Evolutionary conservation across 495 filamentous ascomycete species (phyloP).

Genomic region (Trichoderma reesei): DNA sequence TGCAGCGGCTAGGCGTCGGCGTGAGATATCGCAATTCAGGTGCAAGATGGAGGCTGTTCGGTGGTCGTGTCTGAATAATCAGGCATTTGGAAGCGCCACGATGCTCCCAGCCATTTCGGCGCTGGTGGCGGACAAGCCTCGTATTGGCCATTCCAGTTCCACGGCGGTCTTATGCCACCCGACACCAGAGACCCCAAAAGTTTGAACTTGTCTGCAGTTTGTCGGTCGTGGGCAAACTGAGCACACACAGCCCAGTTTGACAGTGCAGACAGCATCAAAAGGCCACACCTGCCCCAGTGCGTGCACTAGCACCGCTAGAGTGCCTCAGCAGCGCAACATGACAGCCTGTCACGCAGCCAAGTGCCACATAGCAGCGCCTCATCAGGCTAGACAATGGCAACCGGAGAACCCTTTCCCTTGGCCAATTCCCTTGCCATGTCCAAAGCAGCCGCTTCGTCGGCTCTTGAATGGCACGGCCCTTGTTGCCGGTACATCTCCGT

Average conservation of each 20-base stretch:
- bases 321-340: constrained; percentile 1
- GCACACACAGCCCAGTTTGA: not conserved
- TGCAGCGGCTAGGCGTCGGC: not conserved
- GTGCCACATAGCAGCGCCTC: not conserved
- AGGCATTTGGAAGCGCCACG: too few relatives aligned
- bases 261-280: constrained; percentile 3
- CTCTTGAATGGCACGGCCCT: not conserved
- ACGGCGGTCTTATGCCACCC: not conserved
- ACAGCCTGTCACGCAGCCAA: constrained; percentile 5
- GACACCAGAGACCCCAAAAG: not conserved
- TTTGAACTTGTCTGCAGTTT: constrained; percentile 4
- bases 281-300: too few relatives aligned
- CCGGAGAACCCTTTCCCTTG: not conserved
- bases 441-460: not conserved
- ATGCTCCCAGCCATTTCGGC: not conserved
- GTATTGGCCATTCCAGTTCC: constrained; percentile 6
- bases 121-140: not conserved
- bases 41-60: not conserved
- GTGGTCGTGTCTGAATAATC: not conserved
- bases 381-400: not conserved
- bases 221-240: not conserved
- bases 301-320: not conserved
- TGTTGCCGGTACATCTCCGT: not conserved
- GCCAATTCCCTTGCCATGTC: not conserved
- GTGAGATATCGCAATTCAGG: not conserved